Percentiles rank a stretch among this genome's conserved stretches.
Conservation (phyloP, 2,329 filamentous ascomycete species). For the Septoria linicola region DNA sequence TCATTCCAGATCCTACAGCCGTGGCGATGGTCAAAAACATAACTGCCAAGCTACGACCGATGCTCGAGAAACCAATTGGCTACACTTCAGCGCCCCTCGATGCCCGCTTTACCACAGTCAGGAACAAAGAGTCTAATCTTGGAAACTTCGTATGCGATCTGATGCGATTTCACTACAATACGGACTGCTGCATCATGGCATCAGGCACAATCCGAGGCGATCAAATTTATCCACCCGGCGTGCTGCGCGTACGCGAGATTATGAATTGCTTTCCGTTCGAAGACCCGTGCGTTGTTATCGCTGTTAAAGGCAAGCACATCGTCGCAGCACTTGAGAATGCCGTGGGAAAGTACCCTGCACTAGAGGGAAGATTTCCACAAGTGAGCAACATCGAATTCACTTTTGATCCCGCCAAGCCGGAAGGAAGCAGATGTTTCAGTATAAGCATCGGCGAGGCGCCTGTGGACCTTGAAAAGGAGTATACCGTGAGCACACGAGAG, state of each 20-base stretch:
- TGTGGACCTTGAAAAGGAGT: constrained; percentile 63
- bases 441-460: constrained; percentile 61
- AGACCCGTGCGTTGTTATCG: constrained; percentile 78
- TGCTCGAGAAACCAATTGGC: constrained; percentile 77
- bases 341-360: constrained; percentile 74
- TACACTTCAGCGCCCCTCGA: constrained; percentile 82
- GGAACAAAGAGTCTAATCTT: constrained; percentile 74
- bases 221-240: constrained; percentile 79
- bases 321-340: constrained; percentile 81
- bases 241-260: constrained; percentile 64
- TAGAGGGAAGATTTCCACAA: constrained; percentile 81
- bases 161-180: constrained; percentile 77
- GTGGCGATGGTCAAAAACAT: constrained; percentile 64
- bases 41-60: constrained; percentile 70
- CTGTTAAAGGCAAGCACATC: constrained; percentile 68
- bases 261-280: constrained; percentile 73
- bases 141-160: constrained; percentile 91
- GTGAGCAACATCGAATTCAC: constrained; percentile 78
- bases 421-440: constrained; percentile 62
- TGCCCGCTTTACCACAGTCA: constrained; percentile 79
- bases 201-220: constrained; percentile 84
- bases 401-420: constrained; percentile 64
- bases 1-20: constrained; percentile 63
- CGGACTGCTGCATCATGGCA: constrained; percentile 82
- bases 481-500: constrained; percentile 74